Conservation (phyloP, 2,329 filamentous ascomycete genomes). For the Cladosporium phlei region DNA sequence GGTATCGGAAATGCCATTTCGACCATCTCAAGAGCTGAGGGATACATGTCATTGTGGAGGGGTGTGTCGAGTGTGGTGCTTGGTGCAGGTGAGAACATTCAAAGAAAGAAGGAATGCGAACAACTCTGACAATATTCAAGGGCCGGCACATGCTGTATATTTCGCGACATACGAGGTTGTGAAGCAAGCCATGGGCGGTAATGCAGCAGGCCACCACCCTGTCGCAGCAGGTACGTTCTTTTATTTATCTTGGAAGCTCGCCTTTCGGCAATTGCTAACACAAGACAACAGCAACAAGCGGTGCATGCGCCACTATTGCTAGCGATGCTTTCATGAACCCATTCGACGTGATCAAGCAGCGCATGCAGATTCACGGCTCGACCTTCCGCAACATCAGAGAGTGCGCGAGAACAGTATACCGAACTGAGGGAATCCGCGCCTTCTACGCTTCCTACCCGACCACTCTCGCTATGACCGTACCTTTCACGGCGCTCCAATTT, state of each 20-base stretch:
- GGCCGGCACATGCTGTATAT: conserved; percentile 90
- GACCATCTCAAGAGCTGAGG: conserved; percentile 86
- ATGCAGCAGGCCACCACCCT: conserved; percentile 84
- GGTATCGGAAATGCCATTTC: conserved; percentile 89
- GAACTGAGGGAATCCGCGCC: conserved; percentile 77
- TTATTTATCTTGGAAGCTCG: no score
- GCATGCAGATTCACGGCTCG: conserved; percentile 98
- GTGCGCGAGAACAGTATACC: conserved; percentile 84
- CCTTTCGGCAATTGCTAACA: no score
- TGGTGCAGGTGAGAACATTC: conserved; percentile 65
- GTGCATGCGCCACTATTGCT: conserved; percentile 90
- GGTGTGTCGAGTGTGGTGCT: conserved; percentile 95
- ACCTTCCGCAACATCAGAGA: conserved; percentile 80
- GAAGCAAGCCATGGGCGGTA: conserved; percentile 93
- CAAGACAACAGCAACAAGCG: conserved; percentile 66
- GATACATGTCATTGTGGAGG: conserved; percentile 87
- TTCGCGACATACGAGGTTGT: conserved; percentile 97
- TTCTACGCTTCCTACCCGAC: conserved; percentile 99
- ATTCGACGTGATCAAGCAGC: conserved; percentile 98
- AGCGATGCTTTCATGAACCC: conserved; percentile 99
- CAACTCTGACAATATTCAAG: conserved; percentile 23
- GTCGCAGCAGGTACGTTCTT: conserved; percentile 73
- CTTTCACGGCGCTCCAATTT: conserved; percentile 95
- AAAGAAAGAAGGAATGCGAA: conserved; percentile 12
- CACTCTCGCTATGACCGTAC: conserved; percentile 96